Percentiles rank a stretch among this genome's conserved stretches.
These are phyloP conservation scores for Aspergillus bertholletiae DNA, from an alignment of 495 filamentous ascomycete species.

Conservation along the genomic window DNA sequence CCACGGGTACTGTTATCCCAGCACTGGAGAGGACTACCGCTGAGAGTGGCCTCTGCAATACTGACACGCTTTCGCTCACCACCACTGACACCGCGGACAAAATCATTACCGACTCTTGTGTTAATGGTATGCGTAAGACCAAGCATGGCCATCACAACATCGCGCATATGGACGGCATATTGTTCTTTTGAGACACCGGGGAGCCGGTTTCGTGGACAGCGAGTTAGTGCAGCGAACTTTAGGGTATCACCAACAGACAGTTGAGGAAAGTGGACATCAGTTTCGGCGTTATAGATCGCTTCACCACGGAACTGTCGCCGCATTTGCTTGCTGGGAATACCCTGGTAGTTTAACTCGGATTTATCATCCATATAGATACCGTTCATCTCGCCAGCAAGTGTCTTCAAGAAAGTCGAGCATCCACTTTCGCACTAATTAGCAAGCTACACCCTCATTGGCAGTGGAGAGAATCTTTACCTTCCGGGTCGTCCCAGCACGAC, in stretches of 20 bases:
- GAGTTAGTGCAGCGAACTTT: conserved; percentile 56
- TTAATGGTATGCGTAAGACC: conserved; percentile 57
- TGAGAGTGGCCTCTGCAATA: conserved; percentile 60
- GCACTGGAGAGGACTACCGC: conserved; percentile 68
- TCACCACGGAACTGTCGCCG: conserved; percentile 64
- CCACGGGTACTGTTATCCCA: conserved; percentile 91
- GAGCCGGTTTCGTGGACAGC: conserved; percentile 45
- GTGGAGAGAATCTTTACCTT: conserved; percentile 17
- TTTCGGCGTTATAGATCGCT: conserved; percentile 63
- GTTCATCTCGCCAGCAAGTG: conserved; percentile 66
- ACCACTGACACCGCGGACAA: conserved; percentile 79
- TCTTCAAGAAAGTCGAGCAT: conserved; percentile 72
- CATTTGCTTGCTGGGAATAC: conserved; percentile 71
- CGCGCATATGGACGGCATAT: conserved; percentile 48
- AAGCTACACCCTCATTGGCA: background rate
- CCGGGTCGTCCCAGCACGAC: conserved; percentile 76
- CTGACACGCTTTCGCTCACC: conserved; percentile 75
- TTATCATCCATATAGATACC: conserved; percentile 60
- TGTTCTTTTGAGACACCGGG: conserved; percentile 45
- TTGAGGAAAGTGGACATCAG: conserved; percentile 65
- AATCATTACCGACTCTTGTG: conserved; percentile 66
- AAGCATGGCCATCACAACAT: conserved; percentile 63
- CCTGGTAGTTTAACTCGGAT: conserved; percentile 69
- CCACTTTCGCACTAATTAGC: conserved; percentile 38
- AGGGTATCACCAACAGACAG: conserved; percentile 65